Conservation (phyloP, 129 eudicot species). For the Pseudognaphalium luteoalbum region DNA sequence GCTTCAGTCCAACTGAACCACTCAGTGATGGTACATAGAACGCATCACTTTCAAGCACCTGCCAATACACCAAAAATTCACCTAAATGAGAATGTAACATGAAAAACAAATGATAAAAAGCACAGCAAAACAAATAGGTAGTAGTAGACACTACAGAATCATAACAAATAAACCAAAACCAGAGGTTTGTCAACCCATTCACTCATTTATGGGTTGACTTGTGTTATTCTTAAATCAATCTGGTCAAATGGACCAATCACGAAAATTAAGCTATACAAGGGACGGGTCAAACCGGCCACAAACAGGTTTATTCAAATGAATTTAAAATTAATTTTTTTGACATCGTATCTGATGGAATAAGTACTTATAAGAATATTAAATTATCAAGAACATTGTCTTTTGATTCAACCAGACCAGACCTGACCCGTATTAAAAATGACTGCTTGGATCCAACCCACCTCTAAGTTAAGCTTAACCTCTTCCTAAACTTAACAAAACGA, state of each 20-base stretch:
- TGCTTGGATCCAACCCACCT: too few species aligned
- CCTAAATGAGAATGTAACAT: background rate
- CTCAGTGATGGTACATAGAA: conserved; percentile 52
- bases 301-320: background rate
- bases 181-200: too few species aligned
- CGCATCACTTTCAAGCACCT: conserved; percentile 81
- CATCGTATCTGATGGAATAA: background rate
- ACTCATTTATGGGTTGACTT: too few species aligned
- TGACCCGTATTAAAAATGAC: background rate
- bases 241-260: too few species aligned
- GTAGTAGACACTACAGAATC: background rate
- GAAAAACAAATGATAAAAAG: background rate
- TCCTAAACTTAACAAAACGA: background rate
- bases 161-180: too few species aligned
- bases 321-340: background rate
- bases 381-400: background rate
- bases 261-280: background rate
- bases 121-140: background rate
- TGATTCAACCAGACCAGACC: background rate
- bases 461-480: background rate
- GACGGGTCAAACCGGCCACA: background rate
- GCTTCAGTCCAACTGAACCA: conserved; percentile 74
- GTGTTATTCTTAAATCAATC: too few species aligned
- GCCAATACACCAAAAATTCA: conserved; percentile 15
- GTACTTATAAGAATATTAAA: background rate